Evolutionary conservation across 2,329 filamentous ascomycete species (phyloP).

Genomic region (Spiromastix sp.): DNA sequence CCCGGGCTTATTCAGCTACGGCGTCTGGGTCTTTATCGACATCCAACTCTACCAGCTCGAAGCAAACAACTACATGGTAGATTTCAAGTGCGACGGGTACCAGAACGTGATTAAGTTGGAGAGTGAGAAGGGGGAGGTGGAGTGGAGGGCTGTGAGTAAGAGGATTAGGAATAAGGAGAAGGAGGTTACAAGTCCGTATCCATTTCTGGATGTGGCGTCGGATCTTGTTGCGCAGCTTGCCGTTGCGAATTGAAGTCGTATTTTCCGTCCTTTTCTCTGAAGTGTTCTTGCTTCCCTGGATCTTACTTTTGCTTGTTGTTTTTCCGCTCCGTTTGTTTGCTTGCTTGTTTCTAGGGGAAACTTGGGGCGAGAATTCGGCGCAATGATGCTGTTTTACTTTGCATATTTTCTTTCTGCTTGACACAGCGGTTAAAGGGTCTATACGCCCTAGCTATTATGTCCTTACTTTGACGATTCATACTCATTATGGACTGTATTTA

Average conservation of each 20-base stretch:
- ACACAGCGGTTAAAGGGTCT: too few relatives aligned
- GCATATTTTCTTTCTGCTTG: too few relatives aligned
- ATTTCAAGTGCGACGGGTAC: conserved; percentile 98
- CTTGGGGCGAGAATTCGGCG: too few relatives aligned
- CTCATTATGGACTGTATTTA: too few relatives aligned
- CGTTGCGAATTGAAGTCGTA: conserved; percentile 64
- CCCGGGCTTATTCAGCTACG: conserved; percentile 45
- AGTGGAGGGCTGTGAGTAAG: conserved; percentile 40
- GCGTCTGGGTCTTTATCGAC: conserved; percentile 86
- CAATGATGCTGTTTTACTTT: too few relatives aligned
- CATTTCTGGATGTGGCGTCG: conserved; percentile 88
- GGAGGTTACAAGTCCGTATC: conserved; percentile 88
- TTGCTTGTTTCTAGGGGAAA: too few relatives aligned
- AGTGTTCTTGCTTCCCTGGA: too few relatives aligned
- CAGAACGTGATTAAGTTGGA: conserved; percentile 62
- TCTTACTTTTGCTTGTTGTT: too few relatives aligned
- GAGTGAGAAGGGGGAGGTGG: conserved; percentile 23
- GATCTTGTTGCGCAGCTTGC: conserved; percentile 88
- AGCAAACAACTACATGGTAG: conserved; percentile 83
- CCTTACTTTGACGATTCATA: too few relatives aligned
- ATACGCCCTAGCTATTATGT: too few relatives aligned
- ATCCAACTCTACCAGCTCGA: conserved; percentile 96
- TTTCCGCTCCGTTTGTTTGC: background rate
- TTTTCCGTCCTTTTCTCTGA: too few relatives aligned
- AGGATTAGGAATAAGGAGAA: conserved; percentile 65